phyloP scores from a whole-genome alignment of 1,284 basidiomycete genomes.

The Laetiporus sulphureus region DNA sequence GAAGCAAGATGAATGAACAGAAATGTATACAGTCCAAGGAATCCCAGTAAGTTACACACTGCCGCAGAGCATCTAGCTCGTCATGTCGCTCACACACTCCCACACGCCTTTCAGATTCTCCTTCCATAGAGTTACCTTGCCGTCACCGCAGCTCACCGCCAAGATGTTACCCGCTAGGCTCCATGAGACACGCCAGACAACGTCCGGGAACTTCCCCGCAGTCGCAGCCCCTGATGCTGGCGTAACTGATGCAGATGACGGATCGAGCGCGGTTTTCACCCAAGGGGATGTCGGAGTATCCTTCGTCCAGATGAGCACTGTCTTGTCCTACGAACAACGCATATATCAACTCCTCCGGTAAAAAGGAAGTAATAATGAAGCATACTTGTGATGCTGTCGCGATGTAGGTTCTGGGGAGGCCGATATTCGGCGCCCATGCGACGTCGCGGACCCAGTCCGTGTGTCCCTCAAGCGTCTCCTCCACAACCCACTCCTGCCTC shows the following conservation, averaged over 20 bases:
- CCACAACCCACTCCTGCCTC: conserved; percentile 81
- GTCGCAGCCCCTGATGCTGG: conserved; percentile 35
- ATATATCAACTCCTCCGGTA: background rate
- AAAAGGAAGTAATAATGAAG: background rate
- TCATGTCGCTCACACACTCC: conserved; percentile 95
- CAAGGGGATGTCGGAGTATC: conserved; percentile 74
- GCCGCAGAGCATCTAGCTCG: conserved; percentile 43
- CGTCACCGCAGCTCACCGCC: conserved; percentile 96
- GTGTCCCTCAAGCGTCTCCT: conserved; percentile 86
- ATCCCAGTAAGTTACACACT: conserved; percentile 1
- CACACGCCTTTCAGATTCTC: conserved; percentile 91
- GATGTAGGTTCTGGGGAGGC: conserved; percentile 90
- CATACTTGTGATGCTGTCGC: conserved; percentile 88
- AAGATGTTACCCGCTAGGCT: conserved; percentile 94
- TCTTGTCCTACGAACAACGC: conserved; percentile 59
- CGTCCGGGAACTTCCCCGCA: conserved; percentile 83
- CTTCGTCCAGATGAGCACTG: conserved; percentile 94
- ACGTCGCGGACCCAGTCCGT: conserved; percentile 98
- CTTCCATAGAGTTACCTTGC: conserved; percentile 98
- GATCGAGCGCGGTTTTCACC: conserved; percentile 83
- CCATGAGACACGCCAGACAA: conserved; percentile 98
- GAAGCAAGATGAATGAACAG: no score
- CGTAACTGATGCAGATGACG: conserved; percentile 50
- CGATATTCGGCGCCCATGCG: conserved; percentile 96
- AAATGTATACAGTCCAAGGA: background rate